Base-by-base conservation (phyloP, 768 basidiomycete genomes). In the Russula vinacea region DNA sequence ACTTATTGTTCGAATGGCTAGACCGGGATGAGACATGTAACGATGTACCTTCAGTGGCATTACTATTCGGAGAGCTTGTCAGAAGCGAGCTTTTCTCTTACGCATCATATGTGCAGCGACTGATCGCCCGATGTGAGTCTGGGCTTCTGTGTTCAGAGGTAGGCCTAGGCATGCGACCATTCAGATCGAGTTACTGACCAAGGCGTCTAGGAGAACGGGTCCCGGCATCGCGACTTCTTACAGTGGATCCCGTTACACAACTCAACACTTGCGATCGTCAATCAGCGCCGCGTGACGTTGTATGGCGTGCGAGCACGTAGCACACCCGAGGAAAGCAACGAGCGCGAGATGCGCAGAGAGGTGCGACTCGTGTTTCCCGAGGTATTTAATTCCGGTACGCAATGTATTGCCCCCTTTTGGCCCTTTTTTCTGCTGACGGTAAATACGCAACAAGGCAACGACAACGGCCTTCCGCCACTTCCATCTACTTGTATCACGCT, bases 1-100 rank as follows among this genome's bases (percentile, higher is more conserved):
- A 92, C 66, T 79, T 84, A 64, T 75, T 94, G 11, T 92, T 94
- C 68, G 84, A 88, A 56, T 94, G 92, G 92, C 75, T 93, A 32
- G 89, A 93, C 70, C 80, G 83, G 19, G 86, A 86, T 3, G 81
- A 78, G 1, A 83, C 90, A 35, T 61, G 72, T 16, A 74, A 74
- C 7, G 89, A 85, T 68, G 76, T 89, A 4, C 76, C 79, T 35
- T 74, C 82, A n/a, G 81, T 91, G 32, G 81, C 89, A 11, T 75
- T 86, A 17, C 75, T 93, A 8, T 90, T 85, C 60, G 90, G 86
- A 4, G 85, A 88, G 71, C 79, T 94, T 2, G 82, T 89, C 14
- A 84, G 85, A 71, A 75, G 77, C n/a, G 84, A 81, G 16, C 71
- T 91, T 22, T 92, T 92, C 72, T 88, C 87, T 9, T 92, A 90